phyloP scores from a whole-genome alignment of 805 yeast species.

The Myxozyma kluyveri region DNA sequence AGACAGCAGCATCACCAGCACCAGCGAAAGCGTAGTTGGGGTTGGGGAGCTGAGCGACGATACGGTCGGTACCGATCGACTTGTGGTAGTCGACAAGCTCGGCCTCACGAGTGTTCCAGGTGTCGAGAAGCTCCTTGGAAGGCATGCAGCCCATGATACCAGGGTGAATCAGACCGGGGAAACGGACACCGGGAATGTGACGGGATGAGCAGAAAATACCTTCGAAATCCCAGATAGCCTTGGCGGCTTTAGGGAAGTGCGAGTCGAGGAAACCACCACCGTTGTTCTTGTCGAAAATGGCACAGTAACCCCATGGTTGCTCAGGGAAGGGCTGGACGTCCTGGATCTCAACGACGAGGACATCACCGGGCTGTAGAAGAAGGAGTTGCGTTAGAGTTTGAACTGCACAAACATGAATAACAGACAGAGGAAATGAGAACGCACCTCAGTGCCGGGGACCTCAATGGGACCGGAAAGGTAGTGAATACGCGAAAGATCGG shows the following conservation, averaged over 20 bases:
- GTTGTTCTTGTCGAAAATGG: constrained; percentile 48
- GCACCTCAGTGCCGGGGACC: constrained; percentile 43
- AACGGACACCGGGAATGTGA: constrained; percentile 50
- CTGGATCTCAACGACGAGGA: constrained; percentile 49
- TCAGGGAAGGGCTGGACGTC: constrained; percentile 53
- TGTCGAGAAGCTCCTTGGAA: constrained; percentile 43
- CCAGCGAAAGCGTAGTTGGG: constrained; percentile 45
- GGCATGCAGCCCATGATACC: constrained; percentile 53
- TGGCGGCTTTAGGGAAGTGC: constrained; percentile 51
- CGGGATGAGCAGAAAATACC: constrained; percentile 51
- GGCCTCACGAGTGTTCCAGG: constrained; percentile 48
- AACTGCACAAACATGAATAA: background rate
- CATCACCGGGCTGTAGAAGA: constrained; percentile 43
- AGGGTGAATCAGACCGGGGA: constrained; percentile 52
- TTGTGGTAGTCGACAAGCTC: constrained; percentile 36
- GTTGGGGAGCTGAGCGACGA: constrained; percentile 47
- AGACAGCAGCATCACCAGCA: constrained; percentile 36
- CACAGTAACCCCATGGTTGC: constrained; percentile 56
- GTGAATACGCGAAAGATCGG: constrained; percentile 48
- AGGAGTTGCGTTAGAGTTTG: background rate
- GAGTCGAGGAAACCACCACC: constrained; percentile 53
- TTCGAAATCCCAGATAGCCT: constrained; percentile 53
- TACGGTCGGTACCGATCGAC: constrained; percentile 33
- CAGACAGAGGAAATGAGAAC: background rate
- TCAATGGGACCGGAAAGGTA: constrained; percentile 51